Base-by-base conservation (phyloP, 352 stramenopile species). In the Blastocystis sp. region DNA sequence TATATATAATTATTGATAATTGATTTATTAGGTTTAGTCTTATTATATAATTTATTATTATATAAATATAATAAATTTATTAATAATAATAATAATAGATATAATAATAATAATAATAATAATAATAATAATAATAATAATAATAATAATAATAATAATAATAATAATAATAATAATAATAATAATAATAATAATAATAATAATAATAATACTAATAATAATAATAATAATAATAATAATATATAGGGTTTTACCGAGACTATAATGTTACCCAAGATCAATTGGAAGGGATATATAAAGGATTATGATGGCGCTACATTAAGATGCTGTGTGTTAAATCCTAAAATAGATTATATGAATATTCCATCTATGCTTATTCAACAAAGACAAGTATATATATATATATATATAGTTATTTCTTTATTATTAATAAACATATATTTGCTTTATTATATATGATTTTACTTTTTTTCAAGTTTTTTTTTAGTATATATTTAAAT, bases 291-390 rank as follows among this genome's bases (percentile, higher is more conserved):
- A 11, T 94, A 95, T 68, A 96, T 98, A 68, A 98, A 98, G 72
- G 89, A 98, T 72, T 98, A 98, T 69, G 91, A 98, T 69, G 89
- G 89, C 37, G 91, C 86, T 19, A 97, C 87, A 7, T 75, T 96
- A 46, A 97, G 97, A 88, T 87, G 96, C 69, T 98, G 91, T 74
- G 92, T 88, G 64, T 86, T 98, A 23, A 86, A 96, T 72, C 83
- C 87, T 25, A 79, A 86, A 56, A 91, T 97, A 68, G 80, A 95
- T 68, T 97, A 94, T 79, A 83, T 90, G 64, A 70, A 79, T 21
- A 83, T 96, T 65, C 83, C 81, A 1, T 80, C 83, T 37, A 94
- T 96, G 80, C 71, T 98, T 40, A 68, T 80, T 24, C 70, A 75
- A 32, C 91, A 98, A 73, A 75, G 80, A 54, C 75, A 91, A 72